Evolutionary conservation across 805 yeast species (phyloP), one percentile per base, ranked within the genome.

Genomic region (Metschnikowia arizonensis): DNA sequence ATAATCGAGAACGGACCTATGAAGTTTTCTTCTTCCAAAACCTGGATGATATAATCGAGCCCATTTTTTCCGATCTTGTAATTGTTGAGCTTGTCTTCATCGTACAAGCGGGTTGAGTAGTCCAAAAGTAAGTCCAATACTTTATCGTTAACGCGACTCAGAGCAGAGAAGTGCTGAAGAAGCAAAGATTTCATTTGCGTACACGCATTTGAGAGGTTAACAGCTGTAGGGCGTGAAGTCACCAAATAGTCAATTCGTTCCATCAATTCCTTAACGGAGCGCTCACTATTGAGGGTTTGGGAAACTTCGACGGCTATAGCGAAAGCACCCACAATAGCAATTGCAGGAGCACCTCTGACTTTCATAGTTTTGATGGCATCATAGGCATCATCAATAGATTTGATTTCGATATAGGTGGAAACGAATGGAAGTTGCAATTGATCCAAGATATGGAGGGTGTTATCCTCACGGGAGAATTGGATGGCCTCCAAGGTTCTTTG

Each of bases 261-360:
- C 1, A 62, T 25, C 43, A 85, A 65, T 10, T 62, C 53, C 18
- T 52, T 63, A 0, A 55, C 45, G 12, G 78, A 70, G 32, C 61
- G 46, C 11, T 23, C 2, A 2, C 23, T n/a, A 50, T 60, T 40
- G 32, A 65, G 69, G 39, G 46, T 46, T 58, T 57, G 56, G 45
- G 65, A 66, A 3, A 79, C 64, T 53, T 91, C 97, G n/a, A 85
- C 81, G 1, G 87, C 83, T 3, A 91, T 77, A 2, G 96, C 79
- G 48, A 90, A 75, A 1, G 89, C 82, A 4, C 96, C 98, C 2
- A 91, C 97, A 47, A 91, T 87, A 50, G 97, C 97, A 60, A 91
- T 91, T 1, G 98, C 98, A 0, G 99, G 99, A 0, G 99, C 99
- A 31, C 99, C 99, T 62, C 99, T 76, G 4, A 95, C 97, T 57